Base-by-base conservation (phyloP, 129 eudicot species). In the Ambrosia trifida region DNA sequence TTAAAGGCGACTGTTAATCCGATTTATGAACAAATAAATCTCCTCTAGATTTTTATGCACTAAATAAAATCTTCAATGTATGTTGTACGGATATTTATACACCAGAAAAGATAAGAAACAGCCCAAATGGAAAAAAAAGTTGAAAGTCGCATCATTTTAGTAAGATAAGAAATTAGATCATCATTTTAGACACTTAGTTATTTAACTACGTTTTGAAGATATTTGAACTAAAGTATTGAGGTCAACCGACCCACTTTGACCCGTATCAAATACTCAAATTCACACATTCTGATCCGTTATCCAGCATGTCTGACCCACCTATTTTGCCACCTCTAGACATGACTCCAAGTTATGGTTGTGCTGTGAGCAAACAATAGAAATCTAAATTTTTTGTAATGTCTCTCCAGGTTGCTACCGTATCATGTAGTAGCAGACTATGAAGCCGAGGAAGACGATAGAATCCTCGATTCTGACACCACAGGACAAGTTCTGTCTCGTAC, bases 381-480 rank as follows among this genome's bases (percentile, higher is more conserved):
- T 16, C 16, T 19, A 41, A 30, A 7, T 1, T 11, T 11, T 71
- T 41, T 43, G 13, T 24, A 24, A 58, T 68, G 16, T 52, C 61
- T 73, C 11, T 78, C 58, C 80, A 93, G 98, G 92, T 70, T 93
- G 28, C 78, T 93, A 66, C 98, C 98, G 17, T 79, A 79, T 64
- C 83, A 79, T 61, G 83, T 79, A 11, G 83, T 79, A 18, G 78
- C 83, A 20, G 83, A 79, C 24, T 79, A 79, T 28, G 83, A 79
- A 79, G 83, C 96, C n/a, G 98, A 79, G 16, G 83, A 79, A 45
- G 83, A 79, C 18, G 83, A 79, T 35, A 66, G 83, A 72, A 79
- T 79, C 64, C 83, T 79, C 5, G 83, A 79, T 58, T 72, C 83
- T 4, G 83, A 79, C 78, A 79, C 78, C 63, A 79, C 83, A 5